Evolutionary conservation across 1,284 basidiomycete species (phyloP).

Genomic region (Sutorius eximius): DNA sequence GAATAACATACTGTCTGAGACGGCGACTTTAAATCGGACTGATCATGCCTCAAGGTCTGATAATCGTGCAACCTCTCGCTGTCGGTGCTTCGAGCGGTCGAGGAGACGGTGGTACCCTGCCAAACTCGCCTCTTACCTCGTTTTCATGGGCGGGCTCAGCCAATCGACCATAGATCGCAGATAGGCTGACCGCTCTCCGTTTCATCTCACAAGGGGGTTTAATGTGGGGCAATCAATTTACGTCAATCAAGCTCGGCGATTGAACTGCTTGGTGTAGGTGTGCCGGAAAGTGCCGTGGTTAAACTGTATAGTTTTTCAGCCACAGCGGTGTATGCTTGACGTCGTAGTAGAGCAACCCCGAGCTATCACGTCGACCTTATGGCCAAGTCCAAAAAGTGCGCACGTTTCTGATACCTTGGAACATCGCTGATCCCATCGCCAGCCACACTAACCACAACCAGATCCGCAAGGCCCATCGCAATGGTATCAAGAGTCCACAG

Average conservation of each 20-base stretch:
- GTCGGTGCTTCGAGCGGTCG: not conserved
- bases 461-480: slow-evolving; percentile 92
- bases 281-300: slow-evolving; percentile 23
- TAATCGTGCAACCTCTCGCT: not conserved
- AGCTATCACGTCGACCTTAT: slow-evolving; percentile 50
- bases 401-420: slow-evolving; percentile 2
- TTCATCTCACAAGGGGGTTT: not conserved
- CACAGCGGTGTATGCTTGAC: slow-evolving; percentile 27
- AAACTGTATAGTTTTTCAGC: slow-evolving; percentile 46
- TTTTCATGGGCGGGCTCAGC: too few species aligned
- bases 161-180: too few species aligned
- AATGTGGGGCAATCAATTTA: not conserved
- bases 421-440: slow-evolving; percentile 10
- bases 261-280: not conserved
- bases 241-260: not conserved
- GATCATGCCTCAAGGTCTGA: not conserved
- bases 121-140: too few species aligned
- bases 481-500: slow-evolving; percentile 89
- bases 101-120: too few species aligned
- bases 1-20: not conserved
- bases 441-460: slow-evolving; percentile 95
- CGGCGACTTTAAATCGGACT: not conserved
- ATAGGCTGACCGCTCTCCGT: not conserved
- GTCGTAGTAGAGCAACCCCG: slow-evolving; percentile 1
- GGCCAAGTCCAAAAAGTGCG: slow-evolving; percentile 84